These are phyloP conservation scores for Davidsoniella virescens DNA, from an alignment of 2,329 filamentous ascomycete species.

Conservation along the genomic window DNA sequence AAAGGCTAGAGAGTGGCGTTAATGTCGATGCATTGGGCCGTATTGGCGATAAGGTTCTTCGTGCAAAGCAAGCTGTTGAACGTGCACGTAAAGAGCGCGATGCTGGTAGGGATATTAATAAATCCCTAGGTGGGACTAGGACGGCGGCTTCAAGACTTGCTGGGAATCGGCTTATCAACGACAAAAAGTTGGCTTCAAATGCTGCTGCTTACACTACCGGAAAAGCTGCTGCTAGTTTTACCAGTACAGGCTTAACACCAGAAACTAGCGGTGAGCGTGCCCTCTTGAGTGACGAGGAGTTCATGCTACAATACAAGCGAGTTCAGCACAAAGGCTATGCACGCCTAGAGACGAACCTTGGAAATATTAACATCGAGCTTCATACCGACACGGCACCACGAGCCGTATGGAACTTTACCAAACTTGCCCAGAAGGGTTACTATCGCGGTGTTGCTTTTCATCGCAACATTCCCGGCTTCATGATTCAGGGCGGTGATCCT, in stretches of 20 bases:
- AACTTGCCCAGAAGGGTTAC: slow-evolving; percentile 75
- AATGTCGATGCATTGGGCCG: slow-evolving; percentile 70
- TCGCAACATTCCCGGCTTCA: slow-evolving; percentile 87
- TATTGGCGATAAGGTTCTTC: slow-evolving; percentile 64
- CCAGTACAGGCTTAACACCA: slow-evolving; percentile 81
- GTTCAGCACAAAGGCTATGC: slow-evolving; percentile 87
- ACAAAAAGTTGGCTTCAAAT: slow-evolving; percentile 56
- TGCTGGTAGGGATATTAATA: slow-evolving; percentile 40
- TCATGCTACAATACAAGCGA: slow-evolving; percentile 80
- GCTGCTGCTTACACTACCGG: slow-evolving; percentile 84
- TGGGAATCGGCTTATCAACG: slow-evolving; percentile 28
- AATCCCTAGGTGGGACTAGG: slow-evolving; percentile 23
- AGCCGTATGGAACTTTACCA: slow-evolving; percentile 94
- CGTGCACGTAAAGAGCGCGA: slow-evolving; percentile 64
- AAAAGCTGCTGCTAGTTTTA: slow-evolving; percentile 82
- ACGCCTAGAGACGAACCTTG: slow-evolving; percentile 71
- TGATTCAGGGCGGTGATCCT: slow-evolving; percentile 95
- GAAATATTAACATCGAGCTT: slow-evolving; percentile 74
- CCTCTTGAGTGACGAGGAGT: slow-evolving; percentile 81
- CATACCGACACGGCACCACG: slow-evolving; percentile 82
- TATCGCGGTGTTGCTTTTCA: slow-evolving; percentile 78
- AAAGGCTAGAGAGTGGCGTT: slow-evolving; percentile 50
- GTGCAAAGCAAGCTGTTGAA: slow-evolving; percentile 86
- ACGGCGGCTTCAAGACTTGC: not conserved
- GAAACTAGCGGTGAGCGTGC: slow-evolving; percentile 80